Evolutionary conservation across 306 rosid genomes (phyloP).

Genomic region (Quercus variabilis): DNA sequence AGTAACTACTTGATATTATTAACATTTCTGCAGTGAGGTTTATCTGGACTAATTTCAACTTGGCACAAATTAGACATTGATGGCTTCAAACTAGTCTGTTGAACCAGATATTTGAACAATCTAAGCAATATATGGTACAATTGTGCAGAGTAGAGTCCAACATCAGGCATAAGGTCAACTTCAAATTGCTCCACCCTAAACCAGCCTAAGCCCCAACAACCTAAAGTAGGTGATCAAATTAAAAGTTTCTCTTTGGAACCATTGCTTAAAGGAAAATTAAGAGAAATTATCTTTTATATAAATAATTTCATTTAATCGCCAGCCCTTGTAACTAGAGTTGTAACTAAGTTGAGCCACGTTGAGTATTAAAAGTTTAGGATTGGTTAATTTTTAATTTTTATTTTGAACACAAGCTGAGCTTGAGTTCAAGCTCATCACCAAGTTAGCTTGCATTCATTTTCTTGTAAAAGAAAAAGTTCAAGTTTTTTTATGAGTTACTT

Average conservation of each 20-base stretch:
- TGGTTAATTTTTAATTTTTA: too few relatives aligned
- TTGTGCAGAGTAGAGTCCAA: not conserved
- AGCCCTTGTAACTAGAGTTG: not conserved
- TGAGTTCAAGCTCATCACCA: too few relatives aligned
- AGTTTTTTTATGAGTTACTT: too few relatives aligned
- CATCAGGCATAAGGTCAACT: not conserved
- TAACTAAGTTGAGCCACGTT: too few relatives aligned
- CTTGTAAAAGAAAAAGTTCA: too few relatives aligned
- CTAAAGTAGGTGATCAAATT: not conserved
- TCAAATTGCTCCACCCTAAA: not conserved
- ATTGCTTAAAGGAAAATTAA: not conserved
- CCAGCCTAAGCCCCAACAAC: not conserved
- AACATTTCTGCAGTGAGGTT: not conserved
- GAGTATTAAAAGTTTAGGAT: too few relatives aligned
- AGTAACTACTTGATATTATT: not conserved
- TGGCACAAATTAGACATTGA: not conserved
- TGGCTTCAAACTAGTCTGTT: not conserved
- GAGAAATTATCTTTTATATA: not conserved
- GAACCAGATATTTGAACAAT: not conserved
- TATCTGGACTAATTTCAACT: not conserved
- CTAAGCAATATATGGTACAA: not conserved
- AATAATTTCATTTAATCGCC: not conserved
- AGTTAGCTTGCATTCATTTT: too few relatives aligned
- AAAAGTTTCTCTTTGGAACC: not conserved
- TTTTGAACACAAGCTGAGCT: too few relatives aligned